Conservation (phyloP, 2,329 filamentous ascomycete species). For the Aspergillus sergii region DNA sequence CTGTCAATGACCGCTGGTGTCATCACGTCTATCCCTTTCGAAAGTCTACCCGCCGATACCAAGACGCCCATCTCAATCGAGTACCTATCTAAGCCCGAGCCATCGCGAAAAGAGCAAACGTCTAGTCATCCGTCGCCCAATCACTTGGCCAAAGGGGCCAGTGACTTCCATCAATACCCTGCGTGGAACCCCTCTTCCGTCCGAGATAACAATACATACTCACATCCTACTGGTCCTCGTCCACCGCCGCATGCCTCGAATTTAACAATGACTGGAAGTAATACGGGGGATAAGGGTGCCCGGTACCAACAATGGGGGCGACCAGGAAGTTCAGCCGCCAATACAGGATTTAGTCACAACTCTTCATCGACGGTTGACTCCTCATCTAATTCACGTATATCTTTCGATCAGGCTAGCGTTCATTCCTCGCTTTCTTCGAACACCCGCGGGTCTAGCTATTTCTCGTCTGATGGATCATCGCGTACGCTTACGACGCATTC, state of each 20-base stretch:
- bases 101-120: conserved; percentile 68
- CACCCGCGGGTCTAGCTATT: conserved; percentile 58
- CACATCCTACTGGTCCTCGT: conserved; percentile 64
- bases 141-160: conserved; percentile 75
- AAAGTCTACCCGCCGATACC: conserved; percentile 65
- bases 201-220: conserved; percentile 52
- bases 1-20: conserved; percentile 77
- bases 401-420: conserved; percentile 67
- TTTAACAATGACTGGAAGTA: conserved; percentile 70
- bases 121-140: conserved; percentile 83
- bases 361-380: conserved; percentile 60
- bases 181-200: conserved; percentile 62
- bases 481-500: conserved; percentile 46
- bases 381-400: conserved; percentile 57
- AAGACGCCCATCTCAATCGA: conserved; percentile 73
- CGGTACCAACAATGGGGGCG: conserved; percentile 78
- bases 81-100: conserved; percentile 68
- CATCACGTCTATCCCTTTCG: conserved; percentile 87
- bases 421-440: conserved; percentile 63
- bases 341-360: conserved; percentile 56
- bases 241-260: conserved; percentile 58
- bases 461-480: conserved; percentile 57
- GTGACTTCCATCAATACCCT: conserved; percentile 90
- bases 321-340: conserved; percentile 59
- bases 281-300: conserved; percentile 67